These are phyloP conservation scores for Ustilago trichophora DNA, from an alignment of 1,284 basidiomycete genomes.

Conservation along the genomic window DNA sequence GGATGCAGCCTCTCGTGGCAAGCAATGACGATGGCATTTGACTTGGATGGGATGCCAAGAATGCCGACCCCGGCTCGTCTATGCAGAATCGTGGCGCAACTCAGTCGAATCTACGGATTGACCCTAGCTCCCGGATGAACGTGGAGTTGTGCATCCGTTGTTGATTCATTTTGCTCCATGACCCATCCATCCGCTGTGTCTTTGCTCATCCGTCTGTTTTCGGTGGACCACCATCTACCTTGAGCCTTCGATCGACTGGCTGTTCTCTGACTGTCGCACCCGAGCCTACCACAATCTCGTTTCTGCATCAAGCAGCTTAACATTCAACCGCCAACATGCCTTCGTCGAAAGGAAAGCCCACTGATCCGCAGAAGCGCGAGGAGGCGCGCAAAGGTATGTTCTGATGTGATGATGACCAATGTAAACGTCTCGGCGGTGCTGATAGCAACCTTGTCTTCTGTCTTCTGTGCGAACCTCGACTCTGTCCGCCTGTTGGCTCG, in stretches of 20 bases:
- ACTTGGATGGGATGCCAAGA: too few species aligned
- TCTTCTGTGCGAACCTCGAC: too few species aligned
- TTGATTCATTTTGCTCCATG: not conserved
- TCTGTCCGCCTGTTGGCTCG: too few species aligned
- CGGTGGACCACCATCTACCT: not conserved
- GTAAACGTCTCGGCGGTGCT: too few species aligned
- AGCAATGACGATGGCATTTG: too few species aligned
- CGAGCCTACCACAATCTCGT: too few species aligned
- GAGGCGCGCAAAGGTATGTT: conserved; percentile 65
- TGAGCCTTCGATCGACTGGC: not conserved
- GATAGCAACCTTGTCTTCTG: too few species aligned
- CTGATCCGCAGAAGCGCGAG: conserved; percentile 68
- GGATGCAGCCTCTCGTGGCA: too few species aligned
- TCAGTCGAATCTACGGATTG: not conserved
- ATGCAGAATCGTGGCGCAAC: too few species aligned
- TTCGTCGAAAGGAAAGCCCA: conserved; percentile 69
- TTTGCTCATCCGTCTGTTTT: not conserved
- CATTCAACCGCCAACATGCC: conserved; percentile 64
- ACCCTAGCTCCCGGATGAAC: conserved; percentile 2
- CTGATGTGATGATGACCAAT: too few species aligned
- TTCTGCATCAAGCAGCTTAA: too few species aligned
- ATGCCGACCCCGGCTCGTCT: not conserved
- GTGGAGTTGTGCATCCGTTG: not conserved
- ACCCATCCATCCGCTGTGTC: not conserved
- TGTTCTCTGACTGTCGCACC: not conserved